Percentiles rank a stretch among this genome's conserved stretches.
Conservation (phyloP, 208 protist genomes). For the Kentomonas sorsogonicus region DNA sequence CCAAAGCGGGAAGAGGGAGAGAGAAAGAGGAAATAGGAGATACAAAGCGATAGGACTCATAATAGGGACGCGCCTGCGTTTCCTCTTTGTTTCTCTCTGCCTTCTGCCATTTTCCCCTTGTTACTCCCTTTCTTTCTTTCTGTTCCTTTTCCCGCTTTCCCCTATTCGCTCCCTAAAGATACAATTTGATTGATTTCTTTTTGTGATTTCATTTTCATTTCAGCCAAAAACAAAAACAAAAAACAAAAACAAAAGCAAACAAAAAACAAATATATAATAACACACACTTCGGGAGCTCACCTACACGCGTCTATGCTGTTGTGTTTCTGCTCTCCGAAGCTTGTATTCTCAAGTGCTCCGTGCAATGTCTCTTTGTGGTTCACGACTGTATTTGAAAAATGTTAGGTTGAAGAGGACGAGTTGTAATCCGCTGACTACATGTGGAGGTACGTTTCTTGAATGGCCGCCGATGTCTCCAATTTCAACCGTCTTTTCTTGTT, state of each 20-base stretch:
- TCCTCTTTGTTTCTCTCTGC: not conserved
- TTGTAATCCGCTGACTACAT: too few species aligned
- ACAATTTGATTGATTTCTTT: not conserved
- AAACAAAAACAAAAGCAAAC: slow-evolving; percentile 3
- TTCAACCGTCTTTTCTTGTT: not conserved
- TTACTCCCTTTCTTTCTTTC: not conserved
- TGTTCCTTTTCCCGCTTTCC: not conserved
- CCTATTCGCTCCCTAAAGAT: not conserved
- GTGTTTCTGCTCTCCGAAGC: not conserved
- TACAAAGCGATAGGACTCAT: not conserved
- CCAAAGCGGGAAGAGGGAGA: too few species aligned
- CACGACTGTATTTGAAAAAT: too few species aligned
- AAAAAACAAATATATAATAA: not conserved
- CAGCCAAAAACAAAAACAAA: not conserved
- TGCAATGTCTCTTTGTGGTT: too few species aligned
- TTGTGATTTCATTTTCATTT: slow-evolving; percentile 2
- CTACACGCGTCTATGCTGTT: not conserved
- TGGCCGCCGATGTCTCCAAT: too few species aligned
- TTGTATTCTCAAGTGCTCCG: not conserved
- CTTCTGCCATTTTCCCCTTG: not conserved
- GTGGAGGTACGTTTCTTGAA: too few species aligned
- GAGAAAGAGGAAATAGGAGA: too few species aligned
- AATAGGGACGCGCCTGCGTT: not conserved
- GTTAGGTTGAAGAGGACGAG: too few species aligned
- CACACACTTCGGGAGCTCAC: not conserved